Percentiles rank a stretch among this genome's conserved stretches.
Evolutionary conservation across 345 rosid species (phyloP).

Genomic region (Salix suchowensis): DNA sequence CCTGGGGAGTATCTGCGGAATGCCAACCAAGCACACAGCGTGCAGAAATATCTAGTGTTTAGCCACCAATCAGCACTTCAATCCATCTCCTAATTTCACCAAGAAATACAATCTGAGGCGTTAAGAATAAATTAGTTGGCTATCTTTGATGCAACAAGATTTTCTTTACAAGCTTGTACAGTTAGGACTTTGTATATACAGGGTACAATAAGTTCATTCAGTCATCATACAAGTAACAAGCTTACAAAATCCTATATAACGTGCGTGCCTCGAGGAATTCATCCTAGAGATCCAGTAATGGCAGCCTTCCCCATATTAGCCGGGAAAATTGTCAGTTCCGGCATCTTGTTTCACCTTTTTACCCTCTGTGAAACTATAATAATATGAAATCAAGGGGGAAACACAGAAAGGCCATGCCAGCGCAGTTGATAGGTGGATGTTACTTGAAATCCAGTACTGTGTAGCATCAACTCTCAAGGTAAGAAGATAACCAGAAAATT

Average conservation of each 20-base stretch:
- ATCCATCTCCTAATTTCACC: not conserved
- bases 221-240: not conserved
- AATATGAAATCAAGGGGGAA: not conserved
- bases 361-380: not conserved
- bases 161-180: constrained; percentile 6
- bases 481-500: not conserved
- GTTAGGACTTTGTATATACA: constrained; percentile 4
- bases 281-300: not conserved
- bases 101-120: not conserved
- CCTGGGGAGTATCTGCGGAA: not conserved
- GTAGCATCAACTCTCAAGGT: not conserved
- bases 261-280: not conserved
- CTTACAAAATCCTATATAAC: not conserved
- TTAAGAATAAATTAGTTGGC: not conserved
- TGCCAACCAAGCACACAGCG: not conserved
- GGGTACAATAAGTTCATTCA: constrained; percentile 9
- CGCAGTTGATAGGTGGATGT: not conserved
- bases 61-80: not conserved
- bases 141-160: not conserved
- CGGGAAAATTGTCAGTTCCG: not conserved
- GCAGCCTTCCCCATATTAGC: constrained; percentile 2
- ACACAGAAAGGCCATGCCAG: not conserved
- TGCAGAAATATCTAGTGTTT: not conserved
- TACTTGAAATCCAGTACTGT: not conserved
- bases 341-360: not conserved